Conservation (phyloP, 2,329 filamentous ascomycete species). For the Cladophialophora immunda region DNA sequence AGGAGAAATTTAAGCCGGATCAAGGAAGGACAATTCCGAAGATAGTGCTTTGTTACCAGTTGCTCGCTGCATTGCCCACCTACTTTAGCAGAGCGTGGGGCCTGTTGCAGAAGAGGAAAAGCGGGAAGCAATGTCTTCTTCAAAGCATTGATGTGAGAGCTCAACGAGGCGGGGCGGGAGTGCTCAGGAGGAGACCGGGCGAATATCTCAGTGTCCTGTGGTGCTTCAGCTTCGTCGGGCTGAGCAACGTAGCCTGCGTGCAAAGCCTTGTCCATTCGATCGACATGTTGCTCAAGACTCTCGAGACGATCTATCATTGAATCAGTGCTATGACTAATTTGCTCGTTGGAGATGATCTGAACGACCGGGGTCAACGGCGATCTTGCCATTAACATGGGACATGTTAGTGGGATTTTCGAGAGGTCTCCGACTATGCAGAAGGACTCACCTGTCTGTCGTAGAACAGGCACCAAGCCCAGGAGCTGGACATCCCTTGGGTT, state of each 20-base stretch:
- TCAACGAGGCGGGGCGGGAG: slow-evolving; percentile 8
- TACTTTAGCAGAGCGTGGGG: slow-evolving; percentile 2
- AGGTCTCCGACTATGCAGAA: not conserved
- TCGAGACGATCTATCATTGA: slow-evolving; percentile 12
- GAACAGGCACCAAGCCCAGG: no score
- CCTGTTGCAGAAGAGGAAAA: not conserved
- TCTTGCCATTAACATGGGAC: not conserved
- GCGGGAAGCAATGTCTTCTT: slow-evolving; percentile 13
- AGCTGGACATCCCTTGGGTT: not conserved
- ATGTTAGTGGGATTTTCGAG: no score
- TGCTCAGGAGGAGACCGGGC: not conserved
- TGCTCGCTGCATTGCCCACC: no score
- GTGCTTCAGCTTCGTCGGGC: not conserved
- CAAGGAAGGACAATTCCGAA: slow-evolving; percentile 9
- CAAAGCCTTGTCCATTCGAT: slow-evolving; percentile 11
- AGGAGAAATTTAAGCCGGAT: slow-evolving; percentile 9
- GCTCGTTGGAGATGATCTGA: not conserved
- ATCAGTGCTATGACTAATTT: not conserved
- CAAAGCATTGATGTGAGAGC: slow-evolving; percentile 22
- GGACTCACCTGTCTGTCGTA: not conserved
- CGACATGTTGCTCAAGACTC: slow-evolving; percentile 16
- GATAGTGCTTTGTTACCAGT: slow-evolving; percentile 10
- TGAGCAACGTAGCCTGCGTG: not conserved
- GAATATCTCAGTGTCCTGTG: slow-evolving; percentile 14
- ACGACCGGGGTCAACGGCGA: not conserved